A percentile compares a stretch with the other conserved stretches of the same genome.
phyloP scores from a whole-genome alignment of 192 early-diverging fungal genomes.

The Phlyctochytrium planicorne region DNA sequence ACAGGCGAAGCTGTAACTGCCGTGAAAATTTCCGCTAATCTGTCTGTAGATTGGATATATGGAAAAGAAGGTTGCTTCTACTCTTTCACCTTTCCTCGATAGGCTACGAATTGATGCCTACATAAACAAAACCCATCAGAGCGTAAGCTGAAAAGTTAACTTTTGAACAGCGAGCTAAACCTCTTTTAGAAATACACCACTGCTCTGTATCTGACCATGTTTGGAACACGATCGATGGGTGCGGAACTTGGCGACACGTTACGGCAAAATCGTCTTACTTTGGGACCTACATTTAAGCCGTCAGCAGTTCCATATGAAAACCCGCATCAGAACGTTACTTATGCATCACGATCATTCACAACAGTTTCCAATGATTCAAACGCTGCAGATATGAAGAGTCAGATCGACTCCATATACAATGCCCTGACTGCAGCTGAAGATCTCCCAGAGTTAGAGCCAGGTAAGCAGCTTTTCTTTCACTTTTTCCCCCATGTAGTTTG shows the following conservation, averaged over 20 bases:
- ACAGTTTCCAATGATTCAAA: constrained; percentile 1
- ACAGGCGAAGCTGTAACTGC: background rate
- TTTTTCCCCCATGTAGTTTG: background rate
- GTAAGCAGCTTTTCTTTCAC: constrained; percentile 23
- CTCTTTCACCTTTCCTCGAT: constrained; percentile 11
- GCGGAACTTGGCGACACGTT: constrained; percentile 16
- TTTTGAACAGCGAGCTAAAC: background rate
- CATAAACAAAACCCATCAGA: constrained; percentile 22
- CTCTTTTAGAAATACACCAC: constrained; percentile 10
- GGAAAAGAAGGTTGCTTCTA: constrained; percentile 19
- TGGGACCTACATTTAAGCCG: constrained; percentile 11
- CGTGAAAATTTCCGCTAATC: background rate
- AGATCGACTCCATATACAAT: constrained; percentile 64
- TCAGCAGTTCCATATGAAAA: constrained; percentile 26
- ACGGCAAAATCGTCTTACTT: constrained; percentile 14
- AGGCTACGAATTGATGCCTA: constrained; percentile 16
- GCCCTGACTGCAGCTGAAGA: constrained; percentile 48
- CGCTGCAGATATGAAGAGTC: constrained; percentile 26
- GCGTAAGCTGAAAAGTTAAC: constrained; percentile 14
- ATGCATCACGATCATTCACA: background rate
- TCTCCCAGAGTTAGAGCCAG: constrained; percentile 54
- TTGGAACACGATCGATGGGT: constrained; percentile 19
- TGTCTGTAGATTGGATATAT: constrained; percentile 22
- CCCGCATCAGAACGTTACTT: constrained; percentile 22
- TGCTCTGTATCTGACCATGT: constrained; percentile 16